Evolutionary conservation across 2,329 filamentous ascomycete species (phyloP).

Genomic region (Arthrinium puccinioides): DNA sequence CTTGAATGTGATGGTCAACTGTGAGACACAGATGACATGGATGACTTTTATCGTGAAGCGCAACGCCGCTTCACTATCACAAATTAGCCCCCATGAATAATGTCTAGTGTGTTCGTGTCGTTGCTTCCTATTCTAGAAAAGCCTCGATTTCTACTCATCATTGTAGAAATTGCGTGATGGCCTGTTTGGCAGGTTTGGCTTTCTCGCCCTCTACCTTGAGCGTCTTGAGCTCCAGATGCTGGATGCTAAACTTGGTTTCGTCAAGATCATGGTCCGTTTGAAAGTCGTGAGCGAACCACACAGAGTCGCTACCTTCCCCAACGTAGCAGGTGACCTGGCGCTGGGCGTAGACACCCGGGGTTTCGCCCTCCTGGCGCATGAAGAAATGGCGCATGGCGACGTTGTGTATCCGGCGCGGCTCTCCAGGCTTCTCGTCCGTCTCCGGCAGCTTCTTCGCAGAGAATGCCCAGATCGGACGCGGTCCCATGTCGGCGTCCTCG

Average conservation of each 20-base stretch:
- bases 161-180: no score
- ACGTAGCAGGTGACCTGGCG: constrained; percentile 2
- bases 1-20: no score
- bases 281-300: constrained; percentile 8
- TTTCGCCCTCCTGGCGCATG: neutral
- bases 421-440: no score
- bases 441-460: no score
- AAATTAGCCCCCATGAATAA: no score
- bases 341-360: neutral
- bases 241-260: neutral
- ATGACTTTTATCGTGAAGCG: no score
- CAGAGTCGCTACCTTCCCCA: neutral
- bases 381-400: neutral
- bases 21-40: no score
- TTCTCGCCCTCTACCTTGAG: constrained; percentile 28
- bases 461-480: no score
- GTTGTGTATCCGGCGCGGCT: neutral
- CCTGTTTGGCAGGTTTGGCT: constrained; percentile 16
- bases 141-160: no score
- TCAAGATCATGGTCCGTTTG: neutral
- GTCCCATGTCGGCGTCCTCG: constrained; percentile 14
- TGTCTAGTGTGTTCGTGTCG: no score
- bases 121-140: no score
- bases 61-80: no score
- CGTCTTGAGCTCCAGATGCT: constrained; percentile 15